Conservation (phyloP, 768 basidiomycete species). For the Phylloporus rhodoxanthus region DNA sequence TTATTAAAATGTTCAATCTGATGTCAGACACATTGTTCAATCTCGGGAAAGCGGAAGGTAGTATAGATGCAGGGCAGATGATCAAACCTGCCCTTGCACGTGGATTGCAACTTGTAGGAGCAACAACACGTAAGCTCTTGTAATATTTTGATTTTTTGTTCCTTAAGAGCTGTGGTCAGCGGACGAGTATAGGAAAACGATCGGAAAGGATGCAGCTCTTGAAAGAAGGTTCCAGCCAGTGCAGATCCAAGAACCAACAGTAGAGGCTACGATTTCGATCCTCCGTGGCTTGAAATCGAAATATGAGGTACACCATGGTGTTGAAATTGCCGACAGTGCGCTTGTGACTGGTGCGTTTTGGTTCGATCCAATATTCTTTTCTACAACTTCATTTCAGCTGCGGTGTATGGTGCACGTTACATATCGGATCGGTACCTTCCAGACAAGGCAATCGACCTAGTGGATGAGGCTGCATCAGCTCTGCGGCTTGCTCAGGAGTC, state of each 20-base stretch:
- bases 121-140: slow-evolving; percentile 68
- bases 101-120: slow-evolving; percentile 83
- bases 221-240: slow-evolving; percentile 91
- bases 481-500: slow-evolving; percentile 84
- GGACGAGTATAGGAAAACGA: slow-evolving; percentile 87
- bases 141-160: neutral
- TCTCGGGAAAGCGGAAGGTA: slow-evolving; percentile 86
- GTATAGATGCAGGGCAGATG: slow-evolving; percentile 90
- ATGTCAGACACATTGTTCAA: slow-evolving; percentile 70
- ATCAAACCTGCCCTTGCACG: slow-evolving; percentile 87
- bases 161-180: slow-evolving; percentile 27
- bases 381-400: slow-evolving; percentile 42
- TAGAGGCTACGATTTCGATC: slow-evolving; percentile 80
- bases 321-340: slow-evolving; percentile 84
- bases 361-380: neutral
- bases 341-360: slow-evolving; percentile 66
- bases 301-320: slow-evolving; percentile 91
- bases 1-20: neutral
- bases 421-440: slow-evolving; percentile 85
- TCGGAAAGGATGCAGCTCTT: slow-evolving; percentile 86
- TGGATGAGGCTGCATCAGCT: slow-evolving; percentile 89
- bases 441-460: slow-evolving; percentile 87
- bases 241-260: slow-evolving; percentile 80
- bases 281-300: slow-evolving; percentile 77
- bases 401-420: slow-evolving; percentile 78